A percentile compares a stretch with the other conserved stretches of the same genome.
Evolutionary conservation across 2,329 filamentous ascomycete species (phyloP).

Genomic region (Aureobasidium sp.): DNA sequence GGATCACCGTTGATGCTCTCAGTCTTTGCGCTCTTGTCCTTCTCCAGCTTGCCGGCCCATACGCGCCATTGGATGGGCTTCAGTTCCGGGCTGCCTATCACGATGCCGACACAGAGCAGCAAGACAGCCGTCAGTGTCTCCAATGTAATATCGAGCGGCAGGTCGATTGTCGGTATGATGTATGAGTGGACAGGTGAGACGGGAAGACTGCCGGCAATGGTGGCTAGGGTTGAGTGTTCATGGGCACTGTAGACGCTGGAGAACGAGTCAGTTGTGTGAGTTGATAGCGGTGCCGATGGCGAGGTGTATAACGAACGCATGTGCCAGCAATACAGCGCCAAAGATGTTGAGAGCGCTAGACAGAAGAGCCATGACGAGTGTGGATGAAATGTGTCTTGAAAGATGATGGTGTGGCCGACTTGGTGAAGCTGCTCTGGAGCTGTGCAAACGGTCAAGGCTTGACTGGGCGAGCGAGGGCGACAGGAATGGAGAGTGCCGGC

Average conservation of each 20-base stretch:
- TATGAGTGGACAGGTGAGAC: slow-evolving; percentile 20
- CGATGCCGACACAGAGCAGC: slow-evolving; percentile 75
- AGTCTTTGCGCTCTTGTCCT: slow-evolving; percentile 46
- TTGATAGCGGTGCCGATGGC: slow-evolving; percentile 19
- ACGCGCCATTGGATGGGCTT: slow-evolving; percentile 78
- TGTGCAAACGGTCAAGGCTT: background rate
- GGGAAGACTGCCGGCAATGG: slow-evolving; percentile 36
- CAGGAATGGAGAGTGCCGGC: background rate
- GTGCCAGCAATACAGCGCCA: slow-evolving; percentile 71
- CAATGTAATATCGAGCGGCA: slow-evolving; percentile 80
- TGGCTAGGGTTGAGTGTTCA: slow-evolving; percentile 70
- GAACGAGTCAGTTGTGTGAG: slow-evolving; percentile 15
- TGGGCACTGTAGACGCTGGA: slow-evolving; percentile 89
- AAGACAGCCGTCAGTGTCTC: slow-evolving; percentile 78
- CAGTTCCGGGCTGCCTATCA: slow-evolving; percentile 67
- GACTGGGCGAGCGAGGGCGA: background rate
- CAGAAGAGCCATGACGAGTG: slow-evolving; percentile 57
- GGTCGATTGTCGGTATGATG: slow-evolving; percentile 28
- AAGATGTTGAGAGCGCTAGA: slow-evolving; percentile 64
- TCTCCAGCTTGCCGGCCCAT: slow-evolving; percentile 79
- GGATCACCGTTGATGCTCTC: slow-evolving; percentile 39
- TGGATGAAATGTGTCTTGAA: background rate
- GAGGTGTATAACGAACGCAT: slow-evolving; percentile 60
- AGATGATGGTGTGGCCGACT: background rate
- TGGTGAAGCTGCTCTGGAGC: background rate